These are phyloP conservation scores for Fusarium armeniacum DNA, from an alignment of 2,329 filamentous ascomycete species.

Conservation along the genomic window DNA sequence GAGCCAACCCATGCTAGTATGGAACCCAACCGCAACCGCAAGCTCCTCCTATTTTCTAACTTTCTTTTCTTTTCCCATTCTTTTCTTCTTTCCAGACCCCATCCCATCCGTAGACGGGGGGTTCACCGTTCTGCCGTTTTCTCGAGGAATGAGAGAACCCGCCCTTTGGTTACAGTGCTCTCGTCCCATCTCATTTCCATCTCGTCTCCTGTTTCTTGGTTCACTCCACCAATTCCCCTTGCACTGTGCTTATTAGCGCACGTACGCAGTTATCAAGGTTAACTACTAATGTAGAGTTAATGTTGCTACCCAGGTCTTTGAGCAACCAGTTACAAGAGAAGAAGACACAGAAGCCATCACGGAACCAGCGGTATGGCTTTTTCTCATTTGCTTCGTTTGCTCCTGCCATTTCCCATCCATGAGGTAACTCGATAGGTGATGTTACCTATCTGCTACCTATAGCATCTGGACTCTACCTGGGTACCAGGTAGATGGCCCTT, in stretches of 20 bases:
- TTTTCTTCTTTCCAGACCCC: conserved; percentile 7
- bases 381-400: conserved; percentile 13
- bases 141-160: conserved; percentile 21
- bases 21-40: conserved; percentile 1
- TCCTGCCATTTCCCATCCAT: conserved; percentile 7
- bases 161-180: conserved; percentile 14
- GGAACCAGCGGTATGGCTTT: conserved; percentile 22
- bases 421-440: conserved; percentile 4
- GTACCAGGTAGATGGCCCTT: background rate
- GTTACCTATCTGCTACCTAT: background rate
- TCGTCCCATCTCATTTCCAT: conserved; percentile 5
- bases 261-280: conserved; percentile 5
- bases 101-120: conserved; percentile 1
- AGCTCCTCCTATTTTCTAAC: conserved; percentile 3
- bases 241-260: background rate
- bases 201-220: conserved; percentile 9
- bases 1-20: conserved; percentile 22
- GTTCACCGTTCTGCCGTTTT: conserved; percentile 15
- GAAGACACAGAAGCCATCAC: background rate
- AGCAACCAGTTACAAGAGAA: conserved; percentile 25
- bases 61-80: conserved; percentile 12
- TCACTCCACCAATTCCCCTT: conserved; percentile 10
- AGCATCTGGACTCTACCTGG: background rate
- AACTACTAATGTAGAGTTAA: conserved; percentile 12
- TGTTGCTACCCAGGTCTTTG: conserved; percentile 31